Evolutionary conservation across 2,329 filamentous ascomycete genomes (phyloP), one percentile per base, ranked within the genome.

Genomic region (Hirsutella minnesotensis): DNA sequence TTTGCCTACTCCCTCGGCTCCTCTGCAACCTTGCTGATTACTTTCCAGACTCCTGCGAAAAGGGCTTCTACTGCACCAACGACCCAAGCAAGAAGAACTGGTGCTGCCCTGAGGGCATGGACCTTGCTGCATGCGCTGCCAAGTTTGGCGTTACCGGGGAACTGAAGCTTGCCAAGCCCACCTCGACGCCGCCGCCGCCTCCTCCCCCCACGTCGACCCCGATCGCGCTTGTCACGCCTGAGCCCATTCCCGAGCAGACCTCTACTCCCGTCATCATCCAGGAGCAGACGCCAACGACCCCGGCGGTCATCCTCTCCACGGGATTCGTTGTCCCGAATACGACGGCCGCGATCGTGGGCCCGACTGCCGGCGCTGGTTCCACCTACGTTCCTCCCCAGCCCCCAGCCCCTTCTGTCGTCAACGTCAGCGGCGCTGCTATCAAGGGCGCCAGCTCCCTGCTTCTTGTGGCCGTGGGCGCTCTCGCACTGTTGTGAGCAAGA

Each of bases 1-100:
- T 39, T 39, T n/a, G 30, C 30, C 30, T n/a, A 15, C 9, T 15
- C 15, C 16, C 31, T 22, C 39, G 22, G 21, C 27, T 35, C 16
- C 5, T 36, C 12, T 3, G 27, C 24, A 22, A 10, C n/a, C 21
- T 7, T 9, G 39, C 10, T 33, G 46, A 5, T 20, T 13, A 2
- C 10, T 24, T 22, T 9, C 1, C n/a, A 79, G 76, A 77, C 59
- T 75, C 77, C 27, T 82, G 78, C 57, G 69, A 76, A 27, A 57
- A 61, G 15, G 75, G 74, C 40, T 82, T 73, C 65, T 81, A 74
- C 66, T 82, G 79, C 64, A 69, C 74, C n/a, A 64, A 70, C 50
- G 70, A 79, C 55, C 56, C 60, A 41, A 52, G 58, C 37, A 58
- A 61, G 42, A 62, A 67, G 44, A 79, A 77, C 29, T 72, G 72